These are phyloP conservation scores for Pythium phragmitis DNA, from an alignment of 352 stramenopile species.

Conservation along the genomic window DNA sequence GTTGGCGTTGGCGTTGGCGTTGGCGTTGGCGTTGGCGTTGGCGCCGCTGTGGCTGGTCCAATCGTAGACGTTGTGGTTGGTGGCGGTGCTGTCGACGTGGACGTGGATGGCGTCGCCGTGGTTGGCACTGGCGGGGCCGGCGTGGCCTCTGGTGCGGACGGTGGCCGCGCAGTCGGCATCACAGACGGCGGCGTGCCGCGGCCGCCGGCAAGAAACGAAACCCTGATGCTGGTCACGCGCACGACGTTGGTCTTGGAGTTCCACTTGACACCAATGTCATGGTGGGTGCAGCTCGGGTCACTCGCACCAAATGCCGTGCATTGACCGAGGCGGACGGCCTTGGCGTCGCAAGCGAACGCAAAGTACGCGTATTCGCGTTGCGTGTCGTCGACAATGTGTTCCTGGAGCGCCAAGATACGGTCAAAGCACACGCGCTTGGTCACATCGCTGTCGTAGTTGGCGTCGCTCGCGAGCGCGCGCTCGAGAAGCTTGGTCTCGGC, in stretches of 20 bases:
- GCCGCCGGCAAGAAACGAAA: not conserved
- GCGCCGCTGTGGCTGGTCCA: not conserved
- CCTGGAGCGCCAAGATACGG: constrained; percentile 1
- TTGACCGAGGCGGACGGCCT: too few relatives aligned
- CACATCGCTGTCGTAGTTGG: constrained; percentile 3
- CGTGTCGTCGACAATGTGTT: not conserved
- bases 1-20: not conserved
- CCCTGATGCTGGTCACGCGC: not conserved
- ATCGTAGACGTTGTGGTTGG: not conserved
- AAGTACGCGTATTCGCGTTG: not conserved
- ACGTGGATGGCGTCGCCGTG: not conserved
- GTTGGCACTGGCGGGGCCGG: not conserved
- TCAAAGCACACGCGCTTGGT: not conserved
- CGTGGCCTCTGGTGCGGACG: not conserved
- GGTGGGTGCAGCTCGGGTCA: not conserved
- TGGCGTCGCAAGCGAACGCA: not conserved
- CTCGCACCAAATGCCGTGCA: not conserved
- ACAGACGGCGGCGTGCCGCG: not conserved
- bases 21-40: not conserved
- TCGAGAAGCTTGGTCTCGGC: not conserved
- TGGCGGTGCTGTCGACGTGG: not conserved
- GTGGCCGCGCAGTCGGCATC: not conserved
- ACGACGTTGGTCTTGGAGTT: not conserved
- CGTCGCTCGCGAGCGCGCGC: not conserved
- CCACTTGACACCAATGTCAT: not conserved